These are phyloP conservation scores for Penicillium brevicompactum DNA, from an alignment of 2,329 filamentous ascomycete genomes.

Conservation along the genomic window DNA sequence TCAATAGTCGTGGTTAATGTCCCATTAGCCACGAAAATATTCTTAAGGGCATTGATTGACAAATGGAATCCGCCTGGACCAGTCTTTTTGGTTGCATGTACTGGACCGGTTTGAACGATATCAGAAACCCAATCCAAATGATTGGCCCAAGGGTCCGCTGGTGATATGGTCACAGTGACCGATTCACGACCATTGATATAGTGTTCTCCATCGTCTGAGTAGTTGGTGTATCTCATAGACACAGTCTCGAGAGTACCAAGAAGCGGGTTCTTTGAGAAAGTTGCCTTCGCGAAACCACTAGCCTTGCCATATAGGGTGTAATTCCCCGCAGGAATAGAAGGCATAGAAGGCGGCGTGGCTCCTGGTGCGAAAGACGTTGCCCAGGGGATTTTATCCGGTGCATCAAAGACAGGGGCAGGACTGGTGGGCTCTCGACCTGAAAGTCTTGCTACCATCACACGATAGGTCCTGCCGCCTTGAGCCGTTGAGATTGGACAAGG, in stretches of 20 bases:
- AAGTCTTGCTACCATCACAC: slow-evolving; percentile 48
- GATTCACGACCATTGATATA: slow-evolving; percentile 33
- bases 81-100: slow-evolving; percentile 41
- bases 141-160: slow-evolving; percentile 26
- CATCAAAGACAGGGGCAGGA: slow-evolving; percentile 21
- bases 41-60: slow-evolving; percentile 40
- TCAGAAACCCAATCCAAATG: slow-evolving; percentile 45
- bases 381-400: slow-evolving; percentile 27
- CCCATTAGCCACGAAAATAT: slow-evolving; percentile 47
- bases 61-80: slow-evolving; percentile 44
- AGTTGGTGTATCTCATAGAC: slow-evolving; percentile 39
- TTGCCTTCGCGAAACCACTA: slow-evolving; percentile 13
- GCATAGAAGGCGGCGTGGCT: background rate
- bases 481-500: slow-evolving; percentile 45
- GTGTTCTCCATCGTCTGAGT: slow-evolving; percentile 38
- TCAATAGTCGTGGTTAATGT: slow-evolving; percentile 43
- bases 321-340: slow-evolving; percentile 5
- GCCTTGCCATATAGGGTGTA: slow-evolving; percentile 19
- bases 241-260: slow-evolving; percentile 26
- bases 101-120: slow-evolving; percentile 35
- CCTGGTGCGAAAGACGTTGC: slow-evolving; percentile 15
- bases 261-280: background rate
- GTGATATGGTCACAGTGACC: slow-evolving; percentile 36
- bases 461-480: slow-evolving; percentile 40
- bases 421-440: slow-evolving; percentile 33